Percentiles rank a stretch among this genome's conserved stretches.
phyloP scores from a whole-genome alignment of 805 yeast genomes.

The Pichia deserticola region DNA sequence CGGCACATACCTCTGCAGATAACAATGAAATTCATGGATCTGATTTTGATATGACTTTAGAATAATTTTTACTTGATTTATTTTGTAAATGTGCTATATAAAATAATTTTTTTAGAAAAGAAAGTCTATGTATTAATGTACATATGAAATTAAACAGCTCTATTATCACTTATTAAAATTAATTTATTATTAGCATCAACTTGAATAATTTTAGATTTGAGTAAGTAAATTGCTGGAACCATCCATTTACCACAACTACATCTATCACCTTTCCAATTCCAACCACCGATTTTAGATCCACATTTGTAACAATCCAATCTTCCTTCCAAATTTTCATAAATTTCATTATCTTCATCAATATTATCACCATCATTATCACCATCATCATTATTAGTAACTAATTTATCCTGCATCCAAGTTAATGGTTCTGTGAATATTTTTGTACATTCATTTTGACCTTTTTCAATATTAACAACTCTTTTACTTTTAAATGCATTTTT shows the following conservation, averaged over 20 bases:
- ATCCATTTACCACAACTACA: constrained; percentile 97
- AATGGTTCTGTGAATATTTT: constrained; percentile 87
- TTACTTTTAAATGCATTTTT: constrained; percentile 56
- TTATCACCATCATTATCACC: not conserved
- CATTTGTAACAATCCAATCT: constrained; percentile 83
- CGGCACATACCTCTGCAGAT: constrained; percentile 14
- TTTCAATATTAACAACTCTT: constrained; percentile 49
- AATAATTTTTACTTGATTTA: constrained; percentile 8
- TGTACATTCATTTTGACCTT: constrained; percentile 60
- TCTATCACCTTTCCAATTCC: constrained; percentile 89
- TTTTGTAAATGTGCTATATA: too few species aligned
- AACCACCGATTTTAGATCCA: constrained; percentile 78
- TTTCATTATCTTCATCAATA: constrained; percentile 23
- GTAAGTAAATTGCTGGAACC: constrained; percentile 82
- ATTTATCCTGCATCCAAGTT: constrained; percentile 69
- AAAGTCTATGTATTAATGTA: too few species aligned
- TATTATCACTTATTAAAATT: constrained; percentile 11
- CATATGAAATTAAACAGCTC: constrained; percentile 3
- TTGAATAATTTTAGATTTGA: constrained; percentile 73
- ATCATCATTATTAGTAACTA: not conserved
- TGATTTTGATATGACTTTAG: constrained; percentile 27
- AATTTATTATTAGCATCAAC: constrained; percentile 23
- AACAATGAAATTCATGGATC: constrained; percentile 16
- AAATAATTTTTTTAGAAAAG: too few species aligned
- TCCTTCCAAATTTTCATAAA: constrained; percentile 78